Base-by-base conservation (phyloP, 1,284 basidiomycete species). In the Leccinum variabile region DNA sequence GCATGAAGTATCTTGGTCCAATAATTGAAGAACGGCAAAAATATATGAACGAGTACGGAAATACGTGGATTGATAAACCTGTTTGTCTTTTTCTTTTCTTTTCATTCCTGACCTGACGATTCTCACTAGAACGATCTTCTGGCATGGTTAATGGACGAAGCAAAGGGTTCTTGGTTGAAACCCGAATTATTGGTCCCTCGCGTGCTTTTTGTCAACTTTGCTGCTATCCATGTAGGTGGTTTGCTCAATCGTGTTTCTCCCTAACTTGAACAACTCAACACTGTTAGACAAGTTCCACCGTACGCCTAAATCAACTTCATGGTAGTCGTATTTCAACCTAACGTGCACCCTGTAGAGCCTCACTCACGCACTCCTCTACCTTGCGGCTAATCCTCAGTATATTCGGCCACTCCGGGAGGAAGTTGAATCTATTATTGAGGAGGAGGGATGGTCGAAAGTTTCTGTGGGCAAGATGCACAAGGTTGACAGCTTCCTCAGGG, bases 401-500 rank as follows among this genome's bases (percentile, higher is more conserved):
- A 41, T 56, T 25, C 25, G 25, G 14, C 54, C 54, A 9, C 54
- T 56, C 25, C 54, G 37, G 11, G 14, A 56, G 22, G 54, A 56
- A 9, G 30, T 56, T n/a, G 54, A 56, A 56, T 1, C 57, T 77
- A 76, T 62, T 2, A 60, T 81, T 2, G 64, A 61, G 1, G 66
- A 71, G 39, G 73, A 81, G 3, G 82, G 81, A 4, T 82, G 82
- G 80, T 75, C 80, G 3, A 82, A 80, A 62, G 64, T 54, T 0
- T 73, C 77, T 0, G 56, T 83, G 35, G 71, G 66, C 37, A 77
- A 76, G 58, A 79, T 83, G 79, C 67, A 66, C 49, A 81, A 77
- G 63, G 55, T 82, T 5, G 82, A 84, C 67, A 83, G 82, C 66
- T 81, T 84, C 66, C 35, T 84, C 16, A 75, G 71, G 56, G 82